A percentile compares a stretch with the other conserved stretches of the same genome.
phyloP scores from a whole-genome alignment of 768 basidiomycete genomes.

The Psilocybe sp. region DNA sequence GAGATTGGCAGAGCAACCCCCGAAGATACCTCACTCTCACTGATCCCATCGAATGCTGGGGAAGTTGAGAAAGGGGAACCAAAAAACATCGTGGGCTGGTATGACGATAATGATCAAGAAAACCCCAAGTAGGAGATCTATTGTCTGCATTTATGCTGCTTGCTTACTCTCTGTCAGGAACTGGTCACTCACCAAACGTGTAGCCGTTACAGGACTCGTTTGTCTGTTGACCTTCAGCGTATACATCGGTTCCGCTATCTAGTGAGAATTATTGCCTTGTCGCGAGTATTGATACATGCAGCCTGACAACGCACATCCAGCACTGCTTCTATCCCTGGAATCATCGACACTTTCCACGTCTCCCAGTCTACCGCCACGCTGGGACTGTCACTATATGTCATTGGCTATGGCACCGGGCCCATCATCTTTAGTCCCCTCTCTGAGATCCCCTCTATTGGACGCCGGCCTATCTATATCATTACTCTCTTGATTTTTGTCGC shows the following conservation, averaged over 20 bases:
- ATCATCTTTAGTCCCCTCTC: conserved; percentile 2
- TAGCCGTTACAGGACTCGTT: not conserved
- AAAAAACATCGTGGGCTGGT: not conserved
- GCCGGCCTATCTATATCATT: conserved; percentile 1
- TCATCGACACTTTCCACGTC: not conserved
- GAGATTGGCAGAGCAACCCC: too few species aligned
- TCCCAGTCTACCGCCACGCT: not conserved
- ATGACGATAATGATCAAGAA: conserved; percentile 4
- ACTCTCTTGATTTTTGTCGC: conserved; percentile 1
- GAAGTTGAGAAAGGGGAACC: not conserved
- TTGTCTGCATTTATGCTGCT: not conserved
- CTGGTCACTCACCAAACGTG: not conserved
- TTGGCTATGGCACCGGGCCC: conserved; percentile 4
- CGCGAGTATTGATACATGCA: not conserved
- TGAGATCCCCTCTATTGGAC: not conserved
- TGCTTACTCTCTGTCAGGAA: not conserved
- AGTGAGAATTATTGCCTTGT: not conserved
- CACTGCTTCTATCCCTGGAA: conserved; percentile 1
- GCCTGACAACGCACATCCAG: not conserved
- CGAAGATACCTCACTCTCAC: too few species aligned
- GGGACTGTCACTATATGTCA: conserved; percentile 1
- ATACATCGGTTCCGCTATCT: conserved; percentile 1
- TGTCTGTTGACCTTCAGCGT: conserved; percentile 1
- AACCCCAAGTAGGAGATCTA: not conserved
- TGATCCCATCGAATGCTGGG: not conserved